These are phyloP conservation scores for Epichloe gansuensis DNA, from an alignment of 2,329 filamentous ascomycete species.

Conservation along the genomic window DNA sequence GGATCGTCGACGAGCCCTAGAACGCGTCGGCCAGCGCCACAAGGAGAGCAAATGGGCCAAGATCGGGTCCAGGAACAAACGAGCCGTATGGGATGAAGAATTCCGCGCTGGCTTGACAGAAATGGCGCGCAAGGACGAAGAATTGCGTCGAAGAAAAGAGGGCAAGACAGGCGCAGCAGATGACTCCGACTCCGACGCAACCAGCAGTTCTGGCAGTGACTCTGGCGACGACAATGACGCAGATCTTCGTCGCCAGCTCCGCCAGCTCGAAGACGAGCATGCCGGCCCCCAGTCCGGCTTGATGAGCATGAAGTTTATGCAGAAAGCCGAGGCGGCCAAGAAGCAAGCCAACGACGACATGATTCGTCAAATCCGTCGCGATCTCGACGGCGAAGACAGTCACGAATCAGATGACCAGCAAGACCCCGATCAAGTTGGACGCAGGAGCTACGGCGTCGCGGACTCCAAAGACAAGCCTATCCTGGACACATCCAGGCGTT, in stretches of 20 bases:
- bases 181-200: slow-evolving; percentile 40
- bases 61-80: slow-evolving; percentile 62
- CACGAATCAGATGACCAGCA: slow-evolving; percentile 30
- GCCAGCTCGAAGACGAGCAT: slow-evolving; percentile 32
- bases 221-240: slow-evolving; percentile 24
- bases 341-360: slow-evolving; percentile 73
- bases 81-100: slow-evolving; percentile 79
- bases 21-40: slow-evolving; percentile 75
- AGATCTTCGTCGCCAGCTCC: slow-evolving; percentile 34
- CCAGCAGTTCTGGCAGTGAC: slow-evolving; percentile 45
- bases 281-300: slow-evolving; percentile 51
- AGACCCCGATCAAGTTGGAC: slow-evolving; percentile 49
- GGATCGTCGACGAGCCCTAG: slow-evolving; percentile 67
- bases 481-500: slow-evolving; percentile 15
- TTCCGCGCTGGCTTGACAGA: slow-evolving; percentile 66
- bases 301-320: slow-evolving; percentile 88
- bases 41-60: slow-evolving; percentile 89
- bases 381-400: slow-evolving; percentile 51
- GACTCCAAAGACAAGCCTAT: slow-evolving; percentile 11
- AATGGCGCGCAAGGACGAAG: slow-evolving; percentile 71
- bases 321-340: slow-evolving; percentile 65
- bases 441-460: slow-evolving; percentile 51
- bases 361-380: slow-evolving; percentile 53
- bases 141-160: slow-evolving; percentile 66
- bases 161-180: slow-evolving; percentile 42